phyloP scores from a whole-genome alignment of 148 eudicot genomes.

The Vaccinium vitisidaea region DNA sequence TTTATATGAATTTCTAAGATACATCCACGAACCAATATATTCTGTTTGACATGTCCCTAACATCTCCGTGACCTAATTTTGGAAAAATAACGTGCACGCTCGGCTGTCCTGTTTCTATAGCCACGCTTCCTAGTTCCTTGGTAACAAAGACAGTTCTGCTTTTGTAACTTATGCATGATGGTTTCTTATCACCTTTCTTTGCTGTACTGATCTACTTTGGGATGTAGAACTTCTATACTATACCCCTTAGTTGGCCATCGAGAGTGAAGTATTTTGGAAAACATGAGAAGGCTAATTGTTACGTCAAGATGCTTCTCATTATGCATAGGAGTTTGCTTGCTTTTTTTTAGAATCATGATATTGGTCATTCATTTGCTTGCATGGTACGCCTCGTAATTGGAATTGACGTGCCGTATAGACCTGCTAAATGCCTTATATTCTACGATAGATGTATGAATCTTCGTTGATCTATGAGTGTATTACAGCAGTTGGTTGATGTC shows the following conservation, averaged over 20 bases:
- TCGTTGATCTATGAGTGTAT: background rate
- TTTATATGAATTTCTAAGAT: too few relatives aligned
- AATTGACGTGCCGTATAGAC: background rate
- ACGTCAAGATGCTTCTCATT: background rate
- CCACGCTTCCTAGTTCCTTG: background rate
- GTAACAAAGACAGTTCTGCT: background rate
- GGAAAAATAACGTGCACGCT: too few relatives aligned
- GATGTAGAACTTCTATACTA: background rate
- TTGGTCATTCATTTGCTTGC: background rate
- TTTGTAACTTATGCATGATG: background rate
- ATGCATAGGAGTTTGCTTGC: background rate
- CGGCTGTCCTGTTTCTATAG: too few relatives aligned
- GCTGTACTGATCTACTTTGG: background rate
- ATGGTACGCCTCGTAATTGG: background rate
- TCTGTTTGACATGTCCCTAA: too few relatives aligned
- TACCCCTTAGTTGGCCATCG: background rate
- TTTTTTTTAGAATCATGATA: background rate
- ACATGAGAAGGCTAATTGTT: background rate
- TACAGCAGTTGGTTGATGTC: background rate
- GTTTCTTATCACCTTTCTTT: background rate
- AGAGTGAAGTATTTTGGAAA: background rate
- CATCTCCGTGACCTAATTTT: too few relatives aligned
- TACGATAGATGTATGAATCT: background rate
- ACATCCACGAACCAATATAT: too few relatives aligned
- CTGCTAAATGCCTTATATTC: background rate